Base-by-base conservation (phyloP, 2,329 filamentous ascomycete genomes). In the Tolypocladium paradoxum region DNA sequence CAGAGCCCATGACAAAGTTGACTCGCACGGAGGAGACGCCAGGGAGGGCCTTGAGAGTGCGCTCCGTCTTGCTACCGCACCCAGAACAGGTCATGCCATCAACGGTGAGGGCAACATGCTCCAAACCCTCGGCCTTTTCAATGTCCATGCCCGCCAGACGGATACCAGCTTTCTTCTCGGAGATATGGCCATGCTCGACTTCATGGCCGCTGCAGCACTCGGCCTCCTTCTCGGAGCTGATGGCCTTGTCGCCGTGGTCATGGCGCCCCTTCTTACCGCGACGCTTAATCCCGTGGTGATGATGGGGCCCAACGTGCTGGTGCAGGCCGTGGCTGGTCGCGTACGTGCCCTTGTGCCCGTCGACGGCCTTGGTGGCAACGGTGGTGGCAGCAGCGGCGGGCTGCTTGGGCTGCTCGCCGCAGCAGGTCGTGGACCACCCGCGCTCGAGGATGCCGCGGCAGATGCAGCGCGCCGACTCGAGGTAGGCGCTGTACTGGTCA, bases 1-100 rank as follows among this genome's bases (percentile, higher is more conserved):
- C 70, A 7, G 61, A 64, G 4, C 68, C 68, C 60, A 67, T 66
- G 56, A 71, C 66, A 37, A 71, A 72, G 53, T 70, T 70, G 55
- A 72, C 67, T 0, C 60, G 63, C 2, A 65, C 62, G 3, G 61
- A 57, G 2, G 64, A 65, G 0, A 70, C 64, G 3, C 67, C 68
- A 3, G 56, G n/a, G 3, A 60, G 58, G 3, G 54, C 56, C 0
- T 54, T 54, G 33, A 71, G 62, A 2, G 61, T 59, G 1, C 63
- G 62, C 48, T 62, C 56, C 36, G 71, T 52, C 50, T 70, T 71
- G 53, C 67, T 65, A 4, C 58, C 67, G 35, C 69, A 71, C 12
- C 65, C 64, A 1, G 69, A 66, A 38, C 69, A 71, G 3, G 65
- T 66, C 67, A 71, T 71, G 27, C 69, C 69, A 20, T 63, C 61